Base-by-base conservation (phyloP, 2,329 filamentous ascomycete genomes). In the Colletotrichum sp. region DNA sequence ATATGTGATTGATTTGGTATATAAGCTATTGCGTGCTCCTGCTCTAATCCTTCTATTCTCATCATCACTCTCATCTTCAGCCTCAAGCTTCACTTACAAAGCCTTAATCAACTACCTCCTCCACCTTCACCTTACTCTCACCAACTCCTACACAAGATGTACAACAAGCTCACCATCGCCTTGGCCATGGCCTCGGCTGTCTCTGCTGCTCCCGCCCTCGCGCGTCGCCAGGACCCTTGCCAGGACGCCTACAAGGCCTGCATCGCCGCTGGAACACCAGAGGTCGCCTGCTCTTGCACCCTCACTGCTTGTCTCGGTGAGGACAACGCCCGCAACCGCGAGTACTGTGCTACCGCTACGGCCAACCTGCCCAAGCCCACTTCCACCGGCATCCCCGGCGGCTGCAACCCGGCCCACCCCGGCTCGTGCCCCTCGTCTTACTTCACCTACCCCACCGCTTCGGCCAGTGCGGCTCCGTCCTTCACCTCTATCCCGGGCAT, bases 391-490 rank as follows among this genome's bases (percentile, higher is more conserved):
- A 76, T 76, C 44, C 74, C 74, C 59, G 74, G 74, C 15, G 75
- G 75, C 8, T 77, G 75, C 75, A 77, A 77, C 71, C 75, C 75
- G 21, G 75, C 75, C 5, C 71, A 77, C 28, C 73, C 69, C 30
- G 73, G 73, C 34, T 76, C 73, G 4, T 76, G 73, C 69, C 73
- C 73, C 6, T 72, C 69, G 4, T 73, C 65, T n/a, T 73, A 73
- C 66, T 73, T 73, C 65, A 73, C 71, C 39, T 74, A 74, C 28
- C 67, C 72, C 4, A 65, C 67, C 15, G 44, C 9, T 7, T 16
- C 72, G 10, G 72, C 59, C 15, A 59, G 59, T 28, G 72, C 67
- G 12, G 13, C 16, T 7, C 72, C 71, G 15, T 8, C 21, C 2
- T 73, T 73, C 57, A 73, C 71, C 2, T 28, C 71, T 13, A 76